Conservation (phyloP, 2,329 filamentous ascomycete species). For the Penicillium sclerotigenum region DNA sequence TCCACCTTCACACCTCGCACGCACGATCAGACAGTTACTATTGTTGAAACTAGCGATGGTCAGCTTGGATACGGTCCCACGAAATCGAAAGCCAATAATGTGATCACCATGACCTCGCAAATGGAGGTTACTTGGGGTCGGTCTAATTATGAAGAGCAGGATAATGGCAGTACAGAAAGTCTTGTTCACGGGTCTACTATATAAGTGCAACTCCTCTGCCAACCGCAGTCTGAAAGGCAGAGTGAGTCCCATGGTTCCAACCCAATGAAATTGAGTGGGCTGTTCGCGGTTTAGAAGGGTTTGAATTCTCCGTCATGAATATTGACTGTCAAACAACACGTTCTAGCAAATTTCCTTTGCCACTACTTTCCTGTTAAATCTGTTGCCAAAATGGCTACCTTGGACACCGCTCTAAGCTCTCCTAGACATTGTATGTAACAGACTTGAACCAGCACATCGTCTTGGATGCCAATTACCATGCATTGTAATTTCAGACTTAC, state of each 20-base stretch:
- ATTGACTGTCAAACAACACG: too few relatives aligned
- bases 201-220: too few relatives aligned
- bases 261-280: too few relatives aligned
- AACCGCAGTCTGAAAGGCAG: too few relatives aligned
- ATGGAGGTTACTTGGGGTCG: conserved; percentile 11
- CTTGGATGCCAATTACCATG: not conserved
- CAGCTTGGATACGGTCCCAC: not conserved
- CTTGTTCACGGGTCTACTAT: conserved; percentile 5
- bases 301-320: too few relatives aligned
- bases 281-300: too few relatives aligned
- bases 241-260: too few relatives aligned
- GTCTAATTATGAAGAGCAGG: not conserved
- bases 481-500: not conserved
- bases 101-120: conserved; percentile 7
- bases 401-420: too few relatives aligned
- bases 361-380: too few relatives aligned
- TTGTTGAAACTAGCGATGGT: not conserved
- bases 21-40: not conserved
- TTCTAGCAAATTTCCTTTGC: too few relatives aligned
- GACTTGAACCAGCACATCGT: not conserved
- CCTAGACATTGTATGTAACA: not conserved
- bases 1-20: not conserved
- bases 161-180: conserved; percentile 8
- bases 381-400: too few relatives aligned
- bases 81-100: not conserved